phyloP scores from a whole-genome alignment of 441 rosid species.

The Dalechampia spathulata region DNA sequence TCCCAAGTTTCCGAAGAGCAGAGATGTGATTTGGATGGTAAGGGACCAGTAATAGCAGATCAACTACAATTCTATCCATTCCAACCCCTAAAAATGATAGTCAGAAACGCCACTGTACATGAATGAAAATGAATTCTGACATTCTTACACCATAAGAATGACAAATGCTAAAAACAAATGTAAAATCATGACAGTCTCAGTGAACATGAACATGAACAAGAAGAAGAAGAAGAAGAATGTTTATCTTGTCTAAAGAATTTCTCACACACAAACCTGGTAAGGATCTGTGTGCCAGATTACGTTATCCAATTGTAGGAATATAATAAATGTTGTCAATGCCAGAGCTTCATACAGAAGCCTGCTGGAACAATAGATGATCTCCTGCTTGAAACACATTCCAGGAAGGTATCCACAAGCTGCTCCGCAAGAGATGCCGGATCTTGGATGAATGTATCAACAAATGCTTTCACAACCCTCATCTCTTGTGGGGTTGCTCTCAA shows the following conservation, averaged over 20 bases:
- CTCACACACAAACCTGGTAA: constrained; percentile 22
- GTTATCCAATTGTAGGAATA: neutral
- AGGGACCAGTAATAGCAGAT: neutral
- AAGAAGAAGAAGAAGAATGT: too few species aligned
- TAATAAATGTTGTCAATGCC: constrained; percentile 51
- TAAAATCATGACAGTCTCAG: constrained; percentile 21
- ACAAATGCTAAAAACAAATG: constrained; percentile 21
- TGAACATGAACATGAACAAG: too few species aligned
- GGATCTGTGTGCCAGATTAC: constrained; percentile 17
- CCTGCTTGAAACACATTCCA: constrained; percentile 55
- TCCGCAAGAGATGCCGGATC: constrained; percentile 85
- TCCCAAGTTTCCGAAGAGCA: too few species aligned
- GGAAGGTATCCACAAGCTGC: constrained; percentile 87
- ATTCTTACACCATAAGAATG: constrained; percentile 34
- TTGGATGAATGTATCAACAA: constrained; percentile 56
- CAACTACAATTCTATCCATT: neutral
- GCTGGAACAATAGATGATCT: constrained; percentile 48
- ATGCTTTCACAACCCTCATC: constrained; percentile 71
- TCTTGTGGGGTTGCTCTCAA: constrained; percentile 74
- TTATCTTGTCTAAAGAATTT: constrained; percentile 33
- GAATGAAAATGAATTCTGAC: constrained; percentile 18
- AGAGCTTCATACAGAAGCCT: constrained; percentile 89
- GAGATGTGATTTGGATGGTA: too few species aligned
- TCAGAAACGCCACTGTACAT: constrained; percentile 16
- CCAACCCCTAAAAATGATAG: constrained; percentile 13